Evolutionary conservation across 176 grass and related monocot species (phyloP), one percentile per base, ranked within the genome.

Genomic region (Elaeis guineensis): DNA sequence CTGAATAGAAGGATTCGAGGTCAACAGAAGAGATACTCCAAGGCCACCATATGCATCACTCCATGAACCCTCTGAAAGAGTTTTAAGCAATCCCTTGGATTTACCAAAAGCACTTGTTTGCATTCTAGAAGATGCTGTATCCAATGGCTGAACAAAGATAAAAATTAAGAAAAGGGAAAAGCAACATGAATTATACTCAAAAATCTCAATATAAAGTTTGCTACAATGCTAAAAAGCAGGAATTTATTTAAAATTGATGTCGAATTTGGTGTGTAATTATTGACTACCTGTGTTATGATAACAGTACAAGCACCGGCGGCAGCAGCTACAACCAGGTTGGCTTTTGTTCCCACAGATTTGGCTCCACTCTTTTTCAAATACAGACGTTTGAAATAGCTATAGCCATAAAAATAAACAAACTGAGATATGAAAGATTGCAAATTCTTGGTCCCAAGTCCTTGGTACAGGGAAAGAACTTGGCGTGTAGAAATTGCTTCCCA

Each of bases 101-200:
- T 98, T 92, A 62, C 88, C 93, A 44, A 98, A 92, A 39, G 87
- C 77, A 81, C 88, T 89, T 63, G 94, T 98, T 89, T 98, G 94
- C 94, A 98, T 98, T 81, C 76, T 92, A 55, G 94, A 89, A 65
- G 94, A 72, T 72, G 88, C 88, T 48, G 81, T 98, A 75, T 98
- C 93, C 30, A 98, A 72, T 73, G 93, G 93, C 87, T 98, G 65
- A 16, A 71, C 4, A 71, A 44, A 49, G 50, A 65, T 5, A 11
- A 25, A 32, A 54, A 65, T 54, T 19, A 52, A 44, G 8, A 44
- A 44, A 12, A 44, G 35, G 12, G 9, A 65, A 24, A 15, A 21
- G 63, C 14, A 50, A 61, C 70, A 9, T 0, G 35, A 44, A 44
- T 14, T 44, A 44, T 44, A 44, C 7, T 44, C 35, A 44, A 44